These are phyloP conservation scores for Chaetomium tenue DNA, from an alignment of 495 filamentous ascomycete genomes.

Conservation along the genomic window DNA sequence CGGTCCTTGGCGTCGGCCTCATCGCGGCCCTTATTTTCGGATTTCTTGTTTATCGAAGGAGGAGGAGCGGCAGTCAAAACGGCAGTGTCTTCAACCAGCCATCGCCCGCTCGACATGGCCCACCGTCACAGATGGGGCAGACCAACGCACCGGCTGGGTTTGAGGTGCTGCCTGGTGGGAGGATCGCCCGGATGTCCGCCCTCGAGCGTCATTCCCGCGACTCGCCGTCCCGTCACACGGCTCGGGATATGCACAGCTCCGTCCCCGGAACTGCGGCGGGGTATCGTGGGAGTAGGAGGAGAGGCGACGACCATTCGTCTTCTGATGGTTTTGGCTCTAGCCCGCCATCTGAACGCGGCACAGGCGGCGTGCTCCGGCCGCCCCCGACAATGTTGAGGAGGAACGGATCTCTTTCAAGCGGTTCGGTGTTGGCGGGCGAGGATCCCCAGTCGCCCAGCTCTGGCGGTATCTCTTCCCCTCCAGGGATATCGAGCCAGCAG, in stretches of 20 bases:
- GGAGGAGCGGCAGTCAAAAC: constrained; percentile 58
- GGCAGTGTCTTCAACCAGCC: constrained; percentile 81
- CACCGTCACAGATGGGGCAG: constrained; percentile 35
- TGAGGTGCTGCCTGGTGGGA: constrained; percentile 77
- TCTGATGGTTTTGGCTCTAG: constrained; percentile 80
- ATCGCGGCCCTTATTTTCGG: constrained; percentile 50
- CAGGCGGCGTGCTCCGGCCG: constrained; percentile 55
- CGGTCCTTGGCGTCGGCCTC: constrained; percentile 64
- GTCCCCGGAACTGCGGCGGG: constrained; percentile 40
- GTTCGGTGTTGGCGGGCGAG: constrained; percentile 67
- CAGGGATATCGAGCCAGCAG: constrained; percentile 79
- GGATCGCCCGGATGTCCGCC: constrained; percentile 94
- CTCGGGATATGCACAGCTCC: constrained; percentile 26
- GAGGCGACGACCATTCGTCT: constrained; percentile 71
- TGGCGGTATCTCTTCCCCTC: constrained; percentile 75
- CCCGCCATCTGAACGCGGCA: constrained; percentile 65
- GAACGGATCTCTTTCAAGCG: constrained; percentile 86
- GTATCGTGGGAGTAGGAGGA: constrained; percentile 41
- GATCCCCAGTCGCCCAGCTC: constrained; percentile 76
- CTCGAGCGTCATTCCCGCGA: constrained; percentile 68
- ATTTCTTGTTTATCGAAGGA: constrained; percentile 58
- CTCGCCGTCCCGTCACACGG: constrained; percentile 53
- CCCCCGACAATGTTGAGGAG: constrained; percentile 61
- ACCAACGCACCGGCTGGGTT: constrained; percentile 56
- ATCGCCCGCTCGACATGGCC: constrained; percentile 65